Percentiles rank a stretch among this genome's conserved stretches.
phyloP scores from a whole-genome alignment of 768 basidiomycete species.

The Trametes cinnabarina region DNA sequence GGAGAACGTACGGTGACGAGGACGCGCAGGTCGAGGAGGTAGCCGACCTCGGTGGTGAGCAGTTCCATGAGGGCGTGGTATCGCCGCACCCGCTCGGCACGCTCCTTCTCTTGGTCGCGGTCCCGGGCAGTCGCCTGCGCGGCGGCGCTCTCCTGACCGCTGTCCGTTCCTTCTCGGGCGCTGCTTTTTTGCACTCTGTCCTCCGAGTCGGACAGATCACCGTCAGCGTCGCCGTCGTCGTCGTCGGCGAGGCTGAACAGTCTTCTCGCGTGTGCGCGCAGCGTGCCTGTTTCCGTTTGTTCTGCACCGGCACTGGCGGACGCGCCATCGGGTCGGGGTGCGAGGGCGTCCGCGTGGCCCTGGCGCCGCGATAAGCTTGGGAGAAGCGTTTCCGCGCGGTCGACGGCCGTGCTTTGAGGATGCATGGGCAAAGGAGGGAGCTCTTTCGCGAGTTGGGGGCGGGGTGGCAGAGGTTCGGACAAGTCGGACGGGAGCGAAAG shows the following conservation, averaged over 20 bases:
- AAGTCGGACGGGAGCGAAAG: slow-evolving; percentile 19
- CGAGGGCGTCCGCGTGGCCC: neutral
- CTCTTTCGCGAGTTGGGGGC: neutral
- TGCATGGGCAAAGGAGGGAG: slow-evolving; percentile 9
- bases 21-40: slow-evolving; percentile 72
- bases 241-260: slow-evolving; percentile 22
- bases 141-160: neutral
- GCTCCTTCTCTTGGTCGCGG: slow-evolving; percentile 5
- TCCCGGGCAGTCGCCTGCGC: slow-evolving; percentile 1
- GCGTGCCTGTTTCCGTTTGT: slow-evolving; percentile 2
- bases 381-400: slow-evolving; percentile 7
- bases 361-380: slow-evolving; percentile 18
- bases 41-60: slow-evolving; percentile 79
- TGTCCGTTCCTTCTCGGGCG: neutral
- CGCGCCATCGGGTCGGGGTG: neutral
- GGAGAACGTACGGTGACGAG: slow-evolving; percentile 64
- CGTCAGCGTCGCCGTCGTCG: slow-evolving; percentile 6
- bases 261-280: slow-evolving; percentile 6
- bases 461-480: slow-evolving; percentile 16
- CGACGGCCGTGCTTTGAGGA: slow-evolving; percentile 1
- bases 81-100: slow-evolving; percentile 23
- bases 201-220: slow-evolving; percentile 12
- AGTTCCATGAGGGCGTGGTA: slow-evolving; percentile 84
- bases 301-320: neutral
- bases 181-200: slow-evolving; percentile 3